Conservation (phyloP, 306 rosid species). For the Parietaria judaica region DNA sequence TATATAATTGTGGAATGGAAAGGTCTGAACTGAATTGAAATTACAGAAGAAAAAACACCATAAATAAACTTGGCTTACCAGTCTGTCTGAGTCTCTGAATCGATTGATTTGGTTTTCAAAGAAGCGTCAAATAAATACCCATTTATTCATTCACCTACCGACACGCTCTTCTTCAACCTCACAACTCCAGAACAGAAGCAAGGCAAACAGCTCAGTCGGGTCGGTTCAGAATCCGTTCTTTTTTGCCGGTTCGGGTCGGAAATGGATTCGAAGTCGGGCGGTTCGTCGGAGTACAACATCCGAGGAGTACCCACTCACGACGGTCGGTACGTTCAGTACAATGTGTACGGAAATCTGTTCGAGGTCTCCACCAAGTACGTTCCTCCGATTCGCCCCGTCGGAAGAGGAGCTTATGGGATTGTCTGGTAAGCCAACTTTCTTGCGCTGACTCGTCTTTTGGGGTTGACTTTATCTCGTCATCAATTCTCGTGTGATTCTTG, state of each 20-base stretch:
- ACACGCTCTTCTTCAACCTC: background rate
- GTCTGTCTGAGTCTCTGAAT: too few species aligned
- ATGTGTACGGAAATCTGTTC: constrained; percentile 78
- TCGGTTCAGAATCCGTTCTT: constrained; percentile 13
- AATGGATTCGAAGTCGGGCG: constrained; percentile 28
- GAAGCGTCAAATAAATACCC: too few species aligned
- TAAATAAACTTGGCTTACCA: too few species aligned
- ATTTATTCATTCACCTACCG: too few species aligned
- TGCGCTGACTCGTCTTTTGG: background rate
- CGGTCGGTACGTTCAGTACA: constrained; percentile 73
- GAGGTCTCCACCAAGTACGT: constrained; percentile 84
- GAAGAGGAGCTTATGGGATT: constrained; percentile 93
- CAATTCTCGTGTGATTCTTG: too few species aligned
- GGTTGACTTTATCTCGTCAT: too few species aligned
- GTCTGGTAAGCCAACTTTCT: constrained; percentile 60
- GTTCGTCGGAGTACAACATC: constrained; percentile 42
- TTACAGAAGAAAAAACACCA: too few species aligned
- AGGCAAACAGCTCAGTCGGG: constrained; percentile 17
- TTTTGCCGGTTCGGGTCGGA: constrained; percentile 13
- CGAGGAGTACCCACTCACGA: constrained; percentile 63
- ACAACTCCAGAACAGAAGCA: background rate
- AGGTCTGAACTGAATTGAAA: too few species aligned
- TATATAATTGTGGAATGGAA: too few species aligned
- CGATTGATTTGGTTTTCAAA: too few species aligned
- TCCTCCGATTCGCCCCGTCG: constrained; percentile 91